These are phyloP conservation scores for Iris macrosiphon DNA, from an alignment of 106 monocot genomes.

Conservation along the genomic window DNA sequence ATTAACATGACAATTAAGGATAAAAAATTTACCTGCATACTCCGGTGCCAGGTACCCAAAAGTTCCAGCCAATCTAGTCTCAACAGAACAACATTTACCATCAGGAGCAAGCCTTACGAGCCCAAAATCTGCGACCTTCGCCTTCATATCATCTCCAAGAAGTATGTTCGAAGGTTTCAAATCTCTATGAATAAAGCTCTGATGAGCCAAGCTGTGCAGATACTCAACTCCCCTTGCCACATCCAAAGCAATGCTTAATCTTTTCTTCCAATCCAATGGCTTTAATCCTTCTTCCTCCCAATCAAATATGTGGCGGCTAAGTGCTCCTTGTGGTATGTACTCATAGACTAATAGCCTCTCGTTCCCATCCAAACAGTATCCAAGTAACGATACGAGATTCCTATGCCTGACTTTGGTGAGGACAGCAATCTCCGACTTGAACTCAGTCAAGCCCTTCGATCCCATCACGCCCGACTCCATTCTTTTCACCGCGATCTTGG, in stretches of 20 bases:
- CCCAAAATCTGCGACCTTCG: slow-evolving; percentile 44
- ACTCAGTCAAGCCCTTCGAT: slow-evolving; percentile 24
- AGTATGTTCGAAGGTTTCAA: slow-evolving; percentile 25
- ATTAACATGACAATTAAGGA: neutral
- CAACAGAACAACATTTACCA: slow-evolving; percentile 27
- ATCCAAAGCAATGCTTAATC: slow-evolving; percentile 32
- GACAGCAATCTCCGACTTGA: slow-evolving; percentile 30
- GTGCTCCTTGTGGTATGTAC: slow-evolving; percentile 30
- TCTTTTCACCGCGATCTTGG: slow-evolving; percentile 26
- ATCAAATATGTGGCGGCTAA: slow-evolving; percentile 23
- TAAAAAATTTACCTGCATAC: slow-evolving; percentile 5
- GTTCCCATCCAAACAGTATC: slow-evolving; percentile 31
- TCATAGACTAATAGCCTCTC: slow-evolving; percentile 15
- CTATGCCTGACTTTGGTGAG: slow-evolving; percentile 29
- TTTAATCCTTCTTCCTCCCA: slow-evolving; percentile 23
- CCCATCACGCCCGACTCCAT: slow-evolving; percentile 27
- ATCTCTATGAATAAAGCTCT: slow-evolving; percentile 24
- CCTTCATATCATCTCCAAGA: slow-evolving; percentile 53
- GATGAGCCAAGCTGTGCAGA: slow-evolving; percentile 27
- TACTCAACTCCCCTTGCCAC: slow-evolving; percentile 31
- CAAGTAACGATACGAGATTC: slow-evolving; percentile 27
- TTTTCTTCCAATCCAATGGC: slow-evolving; percentile 26
- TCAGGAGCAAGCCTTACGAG: slow-evolving; percentile 41
- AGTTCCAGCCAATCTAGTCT: slow-evolving; percentile 31
- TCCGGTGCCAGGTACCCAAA: slow-evolving; percentile 13